Conservation (phyloP, 495 filamentous ascomycete genomes). For the Neurospora sp. region DNA sequence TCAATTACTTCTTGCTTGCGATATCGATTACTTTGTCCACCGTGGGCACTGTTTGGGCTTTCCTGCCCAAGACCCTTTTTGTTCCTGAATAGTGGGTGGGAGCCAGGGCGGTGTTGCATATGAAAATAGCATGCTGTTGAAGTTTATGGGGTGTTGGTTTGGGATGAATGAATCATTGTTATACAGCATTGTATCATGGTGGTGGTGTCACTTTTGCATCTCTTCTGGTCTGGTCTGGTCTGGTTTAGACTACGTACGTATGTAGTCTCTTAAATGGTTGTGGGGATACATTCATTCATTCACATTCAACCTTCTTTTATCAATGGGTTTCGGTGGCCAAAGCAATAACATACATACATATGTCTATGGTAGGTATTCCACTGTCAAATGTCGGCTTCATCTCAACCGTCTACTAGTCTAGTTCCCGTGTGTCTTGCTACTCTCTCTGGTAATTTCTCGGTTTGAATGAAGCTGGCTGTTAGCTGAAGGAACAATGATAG, state of each 20-base stretch:
- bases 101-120: neutral
- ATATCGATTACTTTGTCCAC: conserved; percentile 58
- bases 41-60: conserved; percentile 79
- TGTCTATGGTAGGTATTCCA: too few species aligned
- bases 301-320: too few species aligned
- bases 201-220: neutral
- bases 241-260: neutral
- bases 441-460: too few species aligned
- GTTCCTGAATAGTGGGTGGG: conserved; percentile 24
- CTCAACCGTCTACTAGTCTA: too few species aligned
- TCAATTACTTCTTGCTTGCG: conserved; percentile 61
- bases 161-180: neutral
- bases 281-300: too few species aligned
- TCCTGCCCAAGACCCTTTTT: conserved; percentile 59
- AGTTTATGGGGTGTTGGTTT: neutral
- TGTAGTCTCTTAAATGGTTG: too few species aligned
- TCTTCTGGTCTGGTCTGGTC: neutral
- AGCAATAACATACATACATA: too few species aligned
- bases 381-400: too few species aligned
- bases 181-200: neutral
- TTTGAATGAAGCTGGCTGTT: too few species aligned
- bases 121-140: neutral
- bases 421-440: too few species aligned
- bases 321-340: too few species aligned
- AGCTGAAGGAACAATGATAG: too few species aligned